Conservation (phyloP, 2,329 filamentous ascomycete species). For the Nigrospora oryzae region DNA sequence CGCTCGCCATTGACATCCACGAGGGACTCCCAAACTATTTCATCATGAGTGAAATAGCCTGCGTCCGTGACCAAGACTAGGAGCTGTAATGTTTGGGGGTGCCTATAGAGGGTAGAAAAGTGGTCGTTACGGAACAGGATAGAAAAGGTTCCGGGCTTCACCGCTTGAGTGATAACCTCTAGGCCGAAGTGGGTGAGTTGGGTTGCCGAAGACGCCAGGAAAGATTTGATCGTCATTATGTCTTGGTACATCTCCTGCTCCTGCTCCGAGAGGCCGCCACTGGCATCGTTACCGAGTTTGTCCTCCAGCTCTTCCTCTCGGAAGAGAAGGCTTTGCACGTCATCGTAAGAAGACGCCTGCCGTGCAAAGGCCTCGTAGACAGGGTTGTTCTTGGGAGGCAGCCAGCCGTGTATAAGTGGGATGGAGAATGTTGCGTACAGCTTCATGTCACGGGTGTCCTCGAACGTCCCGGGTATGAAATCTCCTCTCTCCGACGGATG, state of each 20-base stretch:
- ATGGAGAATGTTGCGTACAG: constrained; percentile 85
- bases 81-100: constrained; percentile 67
- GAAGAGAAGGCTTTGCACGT: constrained; percentile 83
- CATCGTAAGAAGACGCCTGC: constrained; percentile 79
- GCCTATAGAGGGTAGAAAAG: constrained; percentile 88
- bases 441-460: constrained; percentile 80
- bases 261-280: constrained; percentile 53
- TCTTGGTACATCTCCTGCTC: constrained; percentile 80
- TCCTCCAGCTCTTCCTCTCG: constrained; percentile 81
- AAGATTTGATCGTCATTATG: constrained; percentile 74
- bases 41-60: constrained; percentile 78
- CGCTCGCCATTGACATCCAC: constrained; percentile 79
- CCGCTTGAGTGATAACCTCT: constrained; percentile 59
- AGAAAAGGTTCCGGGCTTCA: constrained; percentile 71
- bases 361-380: constrained; percentile 64
- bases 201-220: constrained; percentile 71
- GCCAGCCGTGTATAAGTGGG: constrained; percentile 88
- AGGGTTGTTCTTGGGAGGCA: constrained; percentile 59
- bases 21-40: constrained; percentile 93
- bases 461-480: constrained; percentile 64
- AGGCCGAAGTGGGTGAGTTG: constrained; percentile 81
- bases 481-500: constrained; percentile 40
- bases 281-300: constrained; percentile 49
- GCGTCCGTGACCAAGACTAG: constrained; percentile 87
- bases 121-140: constrained; percentile 97